Evolutionary conservation across 306 rosid genomes (phyloP).

Genomic region (Senna tora): DNA sequence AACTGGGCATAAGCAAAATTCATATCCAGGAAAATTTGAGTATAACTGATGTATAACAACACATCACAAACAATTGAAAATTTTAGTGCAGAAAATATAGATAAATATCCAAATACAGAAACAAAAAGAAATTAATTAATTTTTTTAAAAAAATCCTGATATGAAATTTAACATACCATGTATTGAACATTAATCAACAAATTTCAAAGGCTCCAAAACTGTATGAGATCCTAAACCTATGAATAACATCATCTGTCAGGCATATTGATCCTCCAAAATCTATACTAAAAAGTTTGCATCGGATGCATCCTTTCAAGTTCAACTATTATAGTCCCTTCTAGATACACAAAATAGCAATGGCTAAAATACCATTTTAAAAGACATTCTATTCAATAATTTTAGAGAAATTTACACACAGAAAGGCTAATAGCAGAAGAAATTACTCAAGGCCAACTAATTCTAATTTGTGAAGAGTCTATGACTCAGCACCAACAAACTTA

Average conservation of each 20-base stretch:
- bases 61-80: not conserved
- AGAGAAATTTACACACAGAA: not conserved
- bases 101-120: not conserved
- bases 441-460: constrained; percentile 7
- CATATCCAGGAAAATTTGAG: not conserved
- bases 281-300: not conserved
- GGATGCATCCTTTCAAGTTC: not conserved
- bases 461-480: not conserved
- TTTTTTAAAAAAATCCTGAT: not conserved
- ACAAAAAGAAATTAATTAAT: constrained; percentile 10
- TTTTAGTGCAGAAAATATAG: not conserved
- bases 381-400: not conserved
- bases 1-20: constrained; percentile 23
- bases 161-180: not conserved
- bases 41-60: not conserved
- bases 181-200: constrained; percentile 6
- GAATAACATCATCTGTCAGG: constrained; percentile 3
- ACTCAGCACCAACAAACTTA: not conserved
- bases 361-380: not conserved
- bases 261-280: not conserved
- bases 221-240: not conserved
- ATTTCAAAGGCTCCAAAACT: constrained; percentile 27
- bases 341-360: not conserved
- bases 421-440: not conserved
- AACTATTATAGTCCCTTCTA: not conserved